phyloP scores from a whole-genome alignment of 305 asterid genomes.

The Fraxinus platypoda region DNA sequence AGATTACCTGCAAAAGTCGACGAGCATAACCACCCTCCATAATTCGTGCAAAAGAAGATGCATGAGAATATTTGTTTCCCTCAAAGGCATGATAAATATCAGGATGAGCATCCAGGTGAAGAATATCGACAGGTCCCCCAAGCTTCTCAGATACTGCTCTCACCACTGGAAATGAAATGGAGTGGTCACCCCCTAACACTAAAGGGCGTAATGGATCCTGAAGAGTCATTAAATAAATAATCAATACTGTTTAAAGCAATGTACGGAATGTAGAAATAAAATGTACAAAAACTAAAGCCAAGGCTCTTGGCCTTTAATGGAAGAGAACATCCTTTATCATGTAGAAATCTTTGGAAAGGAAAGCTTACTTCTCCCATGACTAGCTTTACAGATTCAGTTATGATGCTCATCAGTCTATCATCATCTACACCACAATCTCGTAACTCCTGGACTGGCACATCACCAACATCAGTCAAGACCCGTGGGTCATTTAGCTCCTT shows the following conservation, averaged over 20 bases:
- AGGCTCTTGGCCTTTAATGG: neutral
- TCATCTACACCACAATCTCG: conserved; percentile 93
- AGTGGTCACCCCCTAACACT: conserved; percentile 98
- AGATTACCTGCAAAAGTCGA: conserved; percentile 74
- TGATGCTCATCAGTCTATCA: conserved; percentile 76
- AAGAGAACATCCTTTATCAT: neutral
- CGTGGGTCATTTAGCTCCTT: conserved; percentile 82
- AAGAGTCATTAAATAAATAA: conserved; percentile 12
- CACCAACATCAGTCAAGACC: conserved; percentile 89
- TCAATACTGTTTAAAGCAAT: neutral
- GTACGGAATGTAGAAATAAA: neutral
- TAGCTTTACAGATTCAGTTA: conserved; percentile 88
- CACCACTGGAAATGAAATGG: conserved; percentile 88
- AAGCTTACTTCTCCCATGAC: conserved; percentile 87
- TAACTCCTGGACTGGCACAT: conserved; percentile 94
- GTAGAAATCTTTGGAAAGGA: conserved; percentile 6
- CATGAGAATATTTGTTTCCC: conserved; percentile 95
- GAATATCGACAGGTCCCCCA: conserved; percentile 94
- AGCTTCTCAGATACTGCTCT: conserved; percentile 98
- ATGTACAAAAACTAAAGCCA: neutral
- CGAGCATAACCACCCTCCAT: conserved; percentile 99
- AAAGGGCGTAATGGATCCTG: conserved; percentile 86
- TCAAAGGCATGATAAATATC: conserved; percentile 89
- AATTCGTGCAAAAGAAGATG: conserved; percentile 92
- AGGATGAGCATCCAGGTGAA: conserved; percentile 99